Conservation (phyloP, 192 early-diverging fungal species). For the Rhizophagus prolifer region DNA sequence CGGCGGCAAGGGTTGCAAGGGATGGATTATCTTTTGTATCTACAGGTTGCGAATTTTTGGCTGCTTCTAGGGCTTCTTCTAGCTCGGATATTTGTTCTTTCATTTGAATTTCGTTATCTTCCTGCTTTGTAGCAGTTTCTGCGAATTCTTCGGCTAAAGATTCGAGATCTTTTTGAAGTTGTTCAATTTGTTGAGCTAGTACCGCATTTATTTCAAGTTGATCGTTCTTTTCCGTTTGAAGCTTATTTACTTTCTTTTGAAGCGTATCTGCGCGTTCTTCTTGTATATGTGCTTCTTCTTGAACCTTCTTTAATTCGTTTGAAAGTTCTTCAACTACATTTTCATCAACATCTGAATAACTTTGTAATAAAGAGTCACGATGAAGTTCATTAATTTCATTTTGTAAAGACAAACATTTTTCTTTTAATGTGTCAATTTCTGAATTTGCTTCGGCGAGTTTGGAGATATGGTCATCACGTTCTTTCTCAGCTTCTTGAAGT, state of each 20-base stretch:
- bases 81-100: slow-evolving; percentile 36
- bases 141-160: slow-evolving; percentile 40
- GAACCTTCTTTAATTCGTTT: slow-evolving; percentile 1
- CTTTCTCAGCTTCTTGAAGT: slow-evolving; percentile 2
- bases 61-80: background rate
- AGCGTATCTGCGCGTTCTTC: background rate
- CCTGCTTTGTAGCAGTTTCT: slow-evolving; percentile 34
- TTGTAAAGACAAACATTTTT: background rate
- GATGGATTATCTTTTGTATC: background rate
- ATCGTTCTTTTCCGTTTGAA: background rate
- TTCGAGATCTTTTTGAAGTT: slow-evolving; percentile 39
- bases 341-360: background rate
- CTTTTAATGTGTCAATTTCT: slow-evolving; percentile 7
- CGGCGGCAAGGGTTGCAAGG: background rate
- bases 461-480: background rate
- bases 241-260: background rate
- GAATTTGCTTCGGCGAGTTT: slow-evolving; percentile 1
- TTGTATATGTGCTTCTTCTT: background rate
- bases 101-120: slow-evolving; percentile 34
- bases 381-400: slow-evolving; percentile 10
- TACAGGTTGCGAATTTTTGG: background rate
- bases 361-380: background rate
- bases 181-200: slow-evolving; percentile 28
- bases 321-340: slow-evolving; percentile 13
- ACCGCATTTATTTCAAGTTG: background rate